A percentile compares a stretch with the other conserved stretches of the same genome.
phyloP scores from a whole-genome alignment of 73 alveolate species.

The Paramecium sexaurelia region DNA sequence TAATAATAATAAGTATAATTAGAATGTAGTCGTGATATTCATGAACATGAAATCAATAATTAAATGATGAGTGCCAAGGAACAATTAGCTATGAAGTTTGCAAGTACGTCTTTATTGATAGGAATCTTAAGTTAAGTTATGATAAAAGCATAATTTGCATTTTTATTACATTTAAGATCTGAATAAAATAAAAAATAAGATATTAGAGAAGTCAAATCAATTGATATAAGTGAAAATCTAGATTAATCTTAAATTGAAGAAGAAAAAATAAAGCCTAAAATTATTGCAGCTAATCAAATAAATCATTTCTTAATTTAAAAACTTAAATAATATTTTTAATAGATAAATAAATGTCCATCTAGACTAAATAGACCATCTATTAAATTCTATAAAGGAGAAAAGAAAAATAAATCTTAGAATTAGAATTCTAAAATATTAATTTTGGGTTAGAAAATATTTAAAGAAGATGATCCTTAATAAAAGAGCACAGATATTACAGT shows the following conservation, averaged over 20 bases:
- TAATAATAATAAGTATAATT: neutral
- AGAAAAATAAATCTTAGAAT: neutral
- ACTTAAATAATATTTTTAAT: neutral
- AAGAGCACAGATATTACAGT: neutral
- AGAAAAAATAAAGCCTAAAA: neutral
- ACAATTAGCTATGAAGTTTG: slow-evolving; percentile 6
- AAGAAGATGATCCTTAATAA: neutral
- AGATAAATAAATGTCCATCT: neutral
- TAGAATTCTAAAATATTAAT: neutral
- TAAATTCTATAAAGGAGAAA: neutral
- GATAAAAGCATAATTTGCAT: neutral
- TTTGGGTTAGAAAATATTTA: neutral
- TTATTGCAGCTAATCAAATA: slow-evolving; percentile 1
- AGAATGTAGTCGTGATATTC: neutral
- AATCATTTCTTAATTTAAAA: neutral
- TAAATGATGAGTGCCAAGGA: neutral
- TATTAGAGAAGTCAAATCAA: neutral
- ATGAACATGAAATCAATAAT: neutral
- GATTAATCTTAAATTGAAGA: slow-evolving; percentile 4
- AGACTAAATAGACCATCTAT: neutral
- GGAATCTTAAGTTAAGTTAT: neutral
- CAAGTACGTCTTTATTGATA: neutral
- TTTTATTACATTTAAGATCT: neutral
- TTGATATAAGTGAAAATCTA: neutral
- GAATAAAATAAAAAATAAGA: neutral